Evolutionary conservation across 2,329 filamentous ascomycete species (phyloP), one percentile per base, ranked within the genome.

Genomic region (Teratosphaeria destructans): DNA sequence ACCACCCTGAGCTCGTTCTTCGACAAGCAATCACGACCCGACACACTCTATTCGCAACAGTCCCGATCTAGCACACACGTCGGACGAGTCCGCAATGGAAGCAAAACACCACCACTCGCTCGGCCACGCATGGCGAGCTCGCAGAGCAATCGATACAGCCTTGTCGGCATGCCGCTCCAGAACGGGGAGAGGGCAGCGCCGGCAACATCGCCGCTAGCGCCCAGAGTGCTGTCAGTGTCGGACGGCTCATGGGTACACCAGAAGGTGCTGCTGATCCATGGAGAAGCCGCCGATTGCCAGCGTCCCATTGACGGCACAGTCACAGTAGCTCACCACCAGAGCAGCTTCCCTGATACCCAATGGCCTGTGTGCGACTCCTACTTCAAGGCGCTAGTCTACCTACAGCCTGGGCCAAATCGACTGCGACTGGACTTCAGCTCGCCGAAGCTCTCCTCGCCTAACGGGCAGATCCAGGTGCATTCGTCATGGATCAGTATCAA

Each of bases 191-290:
- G 60, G 39, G 55, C 54, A 32, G 62, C 64, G 32, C 67, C 68
- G 29, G 65, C 68, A 26, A 82, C 85, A 19, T 96, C 91, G 58
- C 85, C 87, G 52, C 93, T 89, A 75, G 88, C 90, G 34, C 92
- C 93, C 27, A 84, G 85, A 66, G 83, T 96, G 47, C 77, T 86
- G 52, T 96, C 92, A 37, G 79, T 96, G 47, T 79, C 84, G 10
- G 90, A 96, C 64, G 89, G 88, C 66, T 86, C 89, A 60, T 95
- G 90, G 88, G 91, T 95, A 23, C 90, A 95, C 70, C 91, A 96
- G 78, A 96, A 96, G 72, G 83, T 95, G 8, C 79, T 96, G 23
- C 81, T 94, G 27, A 80, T 96, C 54, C 85, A 87, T 67, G 93
- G 93, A 56, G 85, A 88, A 55, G 87, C 95, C 65, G 90, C 88